Percentiles rank a stretch among this genome's conserved stretches.
Conservation (phyloP, 345 rosid species). For the Boechera stricta region DNA sequence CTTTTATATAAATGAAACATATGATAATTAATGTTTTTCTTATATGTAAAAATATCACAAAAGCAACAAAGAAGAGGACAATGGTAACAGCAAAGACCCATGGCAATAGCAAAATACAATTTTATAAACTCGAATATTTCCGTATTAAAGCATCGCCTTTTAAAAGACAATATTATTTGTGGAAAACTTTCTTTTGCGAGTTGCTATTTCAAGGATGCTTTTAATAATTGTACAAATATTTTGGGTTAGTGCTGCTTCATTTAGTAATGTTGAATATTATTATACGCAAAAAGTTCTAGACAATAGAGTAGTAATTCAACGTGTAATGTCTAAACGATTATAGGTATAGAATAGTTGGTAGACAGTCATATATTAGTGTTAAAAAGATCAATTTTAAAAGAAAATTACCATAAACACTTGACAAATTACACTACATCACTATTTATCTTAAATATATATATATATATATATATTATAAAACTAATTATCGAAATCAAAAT, state of each 20-base stretch:
- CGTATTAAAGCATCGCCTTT: constrained; percentile 22
- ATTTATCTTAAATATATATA: too few species aligned
- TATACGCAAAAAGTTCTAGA: constrained; percentile 20
- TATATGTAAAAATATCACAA: background rate
- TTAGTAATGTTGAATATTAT: constrained; percentile 35
- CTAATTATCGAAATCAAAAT: too few species aligned
- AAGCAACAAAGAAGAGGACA: constrained; percentile 2
- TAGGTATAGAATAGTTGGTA: constrained; percentile 12
- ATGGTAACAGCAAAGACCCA: constrained; percentile 17
- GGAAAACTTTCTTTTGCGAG: constrained; percentile 16
- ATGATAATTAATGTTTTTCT: background rate
- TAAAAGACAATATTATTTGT: constrained; percentile 12
- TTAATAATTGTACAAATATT: constrained; percentile 26
- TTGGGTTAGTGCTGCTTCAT: constrained; percentile 42
- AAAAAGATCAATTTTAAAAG: too few species aligned
- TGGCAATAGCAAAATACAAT: constrained; percentile 12
- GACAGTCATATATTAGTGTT: constrained; percentile 10
- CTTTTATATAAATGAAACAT: background rate
- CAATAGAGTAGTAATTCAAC: constrained; percentile 10
- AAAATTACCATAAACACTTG: background rate
- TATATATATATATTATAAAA: too few species aligned
- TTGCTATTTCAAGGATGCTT: constrained; percentile 40
- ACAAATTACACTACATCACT: background rate
- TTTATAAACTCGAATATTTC: constrained; percentile 28
- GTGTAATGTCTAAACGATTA: constrained; percentile 10